Conservation (phyloP, 169 alveolate species). For the Plasmodium malariae region DNA sequence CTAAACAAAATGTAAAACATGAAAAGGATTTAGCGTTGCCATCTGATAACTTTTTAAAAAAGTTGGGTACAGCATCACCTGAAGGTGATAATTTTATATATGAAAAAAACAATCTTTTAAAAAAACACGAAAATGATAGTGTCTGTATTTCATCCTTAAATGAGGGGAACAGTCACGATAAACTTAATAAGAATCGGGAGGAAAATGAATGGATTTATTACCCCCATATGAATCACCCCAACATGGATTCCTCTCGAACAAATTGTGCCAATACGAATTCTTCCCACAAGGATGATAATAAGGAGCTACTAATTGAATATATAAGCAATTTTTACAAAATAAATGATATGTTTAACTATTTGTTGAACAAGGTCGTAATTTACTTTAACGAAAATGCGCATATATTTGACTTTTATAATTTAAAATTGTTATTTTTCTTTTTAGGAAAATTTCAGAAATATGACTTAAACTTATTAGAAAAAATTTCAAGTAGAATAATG, state of each 20-base stretch:
- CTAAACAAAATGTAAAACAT: background rate
- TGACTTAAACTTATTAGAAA: constrained; percentile 32
- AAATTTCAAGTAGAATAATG: constrained; percentile 27
- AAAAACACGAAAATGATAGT: background rate
- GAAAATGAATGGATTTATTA: no score
- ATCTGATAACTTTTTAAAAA: background rate
- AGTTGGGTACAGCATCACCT: no score
- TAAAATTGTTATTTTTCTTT: constrained; percentile 49
- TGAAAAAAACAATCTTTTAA: background rate
- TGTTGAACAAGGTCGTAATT: constrained; percentile 31
- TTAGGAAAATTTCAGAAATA: constrained; percentile 42
- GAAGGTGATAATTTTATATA: no score
- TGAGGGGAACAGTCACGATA: background rate
- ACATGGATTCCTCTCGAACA: no score
- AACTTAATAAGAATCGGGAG: background rate
- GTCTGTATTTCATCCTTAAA: background rate
- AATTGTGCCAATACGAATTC: no score
- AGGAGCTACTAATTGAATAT: constrained; percentile 37
- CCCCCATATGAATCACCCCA: no score
- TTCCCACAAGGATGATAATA: no score
- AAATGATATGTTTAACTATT: constrained; percentile 53
- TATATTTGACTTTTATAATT: constrained; percentile 30
- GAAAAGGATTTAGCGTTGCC: background rate
- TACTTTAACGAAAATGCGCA: constrained; percentile 40
- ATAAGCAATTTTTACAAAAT: constrained; percentile 53